A percentile compares a stretch with the other conserved stretches of the same genome.
Conservation (phyloP, 2,329 filamentous ascomycete genomes). For the Clonostachys rosea region DNA sequence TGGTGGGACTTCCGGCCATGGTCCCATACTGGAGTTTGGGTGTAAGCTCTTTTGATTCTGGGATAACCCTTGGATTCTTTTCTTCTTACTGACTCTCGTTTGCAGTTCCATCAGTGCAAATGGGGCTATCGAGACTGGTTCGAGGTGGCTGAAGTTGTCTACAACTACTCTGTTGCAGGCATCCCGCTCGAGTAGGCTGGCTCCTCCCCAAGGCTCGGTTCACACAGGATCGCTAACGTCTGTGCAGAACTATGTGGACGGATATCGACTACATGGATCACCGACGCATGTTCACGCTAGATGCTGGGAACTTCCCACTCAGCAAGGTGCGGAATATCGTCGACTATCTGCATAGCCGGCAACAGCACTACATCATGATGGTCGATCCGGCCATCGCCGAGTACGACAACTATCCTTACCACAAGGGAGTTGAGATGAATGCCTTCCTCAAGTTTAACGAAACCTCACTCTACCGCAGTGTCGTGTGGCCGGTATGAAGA, state of each 20-base stretch:
- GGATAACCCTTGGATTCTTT: conserved; percentile 23
- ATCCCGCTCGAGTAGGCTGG: conserved; percentile 54
- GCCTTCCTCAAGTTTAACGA: conserved; percentile 45
- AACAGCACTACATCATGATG: conserved; percentile 74
- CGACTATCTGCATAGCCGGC: conserved; percentile 57
- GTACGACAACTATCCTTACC: conserved; percentile 39
- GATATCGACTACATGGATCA: conserved; percentile 5
- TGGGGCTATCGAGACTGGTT: conserved; percentile 59
- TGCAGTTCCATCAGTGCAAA: conserved; percentile 40
- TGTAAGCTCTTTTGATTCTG: conserved; percentile 30
- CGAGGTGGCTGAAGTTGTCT: conserved; percentile 58
- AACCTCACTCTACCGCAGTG: conserved; percentile 52
- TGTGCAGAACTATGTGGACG: background rate
- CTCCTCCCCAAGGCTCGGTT: conserved; percentile 33
- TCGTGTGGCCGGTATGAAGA: conserved; percentile 63
- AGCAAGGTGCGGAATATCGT: conserved; percentile 60
- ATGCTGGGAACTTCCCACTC: conserved; percentile 59
- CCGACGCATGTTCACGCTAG: conserved; percentile 51
- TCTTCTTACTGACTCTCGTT: conserved; percentile 2
- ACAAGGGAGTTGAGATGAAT: conserved; percentile 34
- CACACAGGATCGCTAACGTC: conserved; percentile 37
- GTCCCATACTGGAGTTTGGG: conserved; percentile 59
- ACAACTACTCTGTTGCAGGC: conserved; percentile 56
- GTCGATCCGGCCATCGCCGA: conserved; percentile 68
- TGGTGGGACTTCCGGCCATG: conserved; percentile 52